These are phyloP conservation scores for Aspergillus sergii DNA, from an alignment of 2,329 filamentous ascomycete species.

Conservation along the genomic window DNA sequence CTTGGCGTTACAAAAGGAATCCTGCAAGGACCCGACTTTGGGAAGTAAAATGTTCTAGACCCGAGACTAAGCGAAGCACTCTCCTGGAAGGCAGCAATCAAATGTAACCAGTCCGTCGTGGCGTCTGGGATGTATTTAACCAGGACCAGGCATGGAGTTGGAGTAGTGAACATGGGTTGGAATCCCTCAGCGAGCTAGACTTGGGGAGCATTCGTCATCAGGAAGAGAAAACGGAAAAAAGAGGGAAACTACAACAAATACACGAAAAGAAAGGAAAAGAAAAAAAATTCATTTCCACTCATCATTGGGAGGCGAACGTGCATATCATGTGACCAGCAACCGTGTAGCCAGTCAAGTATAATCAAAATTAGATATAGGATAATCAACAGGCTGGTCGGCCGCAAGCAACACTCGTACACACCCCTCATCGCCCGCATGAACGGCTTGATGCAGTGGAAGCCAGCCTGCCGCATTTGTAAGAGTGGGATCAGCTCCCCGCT, in stretches of 20 bases:
- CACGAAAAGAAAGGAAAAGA: background rate
- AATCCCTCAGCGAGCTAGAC: background rate
- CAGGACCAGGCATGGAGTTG: background rate
- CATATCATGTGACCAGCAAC: background rate
- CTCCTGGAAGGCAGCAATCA: background rate
- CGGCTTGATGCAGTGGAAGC: background rate
- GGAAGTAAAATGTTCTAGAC: background rate
- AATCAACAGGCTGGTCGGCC: background rate
- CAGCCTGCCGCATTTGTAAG: background rate
- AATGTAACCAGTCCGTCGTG: background rate
- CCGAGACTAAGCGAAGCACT: background rate
- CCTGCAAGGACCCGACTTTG: background rate
- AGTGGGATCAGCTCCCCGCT: slow-evolving; percentile 1
- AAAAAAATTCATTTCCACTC: background rate
- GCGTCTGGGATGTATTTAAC: background rate
- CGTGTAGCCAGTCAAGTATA: background rate
- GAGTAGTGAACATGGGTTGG: background rate
- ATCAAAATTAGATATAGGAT: background rate
- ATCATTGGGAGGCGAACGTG: background rate
- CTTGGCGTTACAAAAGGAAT: background rate
- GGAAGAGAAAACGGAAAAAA: background rate
- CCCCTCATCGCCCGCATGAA: background rate
- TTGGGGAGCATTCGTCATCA: too few relatives aligned
- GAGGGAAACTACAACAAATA: background rate
- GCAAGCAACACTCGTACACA: slow-evolving; percentile 1